Evolutionary conservation across 208 protist genomes (phyloP).

Genomic region (Herpetomonas tarakana): DNA sequence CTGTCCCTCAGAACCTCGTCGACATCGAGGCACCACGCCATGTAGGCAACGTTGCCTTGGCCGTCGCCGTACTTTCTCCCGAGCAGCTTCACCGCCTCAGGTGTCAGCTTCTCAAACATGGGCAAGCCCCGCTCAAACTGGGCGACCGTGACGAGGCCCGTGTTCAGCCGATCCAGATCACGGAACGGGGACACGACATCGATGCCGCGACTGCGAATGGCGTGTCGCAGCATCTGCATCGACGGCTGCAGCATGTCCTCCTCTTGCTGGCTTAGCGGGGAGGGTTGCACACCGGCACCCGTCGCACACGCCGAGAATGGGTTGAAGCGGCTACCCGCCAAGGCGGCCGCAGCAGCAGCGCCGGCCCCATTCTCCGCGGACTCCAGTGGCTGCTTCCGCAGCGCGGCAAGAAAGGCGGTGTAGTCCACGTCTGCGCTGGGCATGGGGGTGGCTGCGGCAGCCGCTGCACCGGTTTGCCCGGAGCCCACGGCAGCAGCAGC

Average conservation of each 20-base stretch:
- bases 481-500: background rate
- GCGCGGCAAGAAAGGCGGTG: slow-evolving; percentile 32
- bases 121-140: slow-evolving; percentile 74
- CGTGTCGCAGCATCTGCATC: slow-evolving; percentile 38
- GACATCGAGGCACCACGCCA: slow-evolving; percentile 70
- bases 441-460: background rate
- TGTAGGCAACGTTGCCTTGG: slow-evolving; percentile 67
- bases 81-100: slow-evolving; percentile 40
- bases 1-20: slow-evolving; percentile 26
- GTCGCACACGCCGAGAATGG: slow-evolving; percentile 3
- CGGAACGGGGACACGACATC: slow-evolving; percentile 54
- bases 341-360: no score
- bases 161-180: slow-evolving; percentile 76
- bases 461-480: background rate
- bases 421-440: slow-evolving; percentile 38
- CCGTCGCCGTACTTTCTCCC: slow-evolving; percentile 74
- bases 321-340: background rate
- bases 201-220: slow-evolving; percentile 42
- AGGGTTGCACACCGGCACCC: slow-evolving; percentile 1
- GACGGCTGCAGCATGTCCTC: slow-evolving; percentile 28
- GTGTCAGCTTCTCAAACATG: slow-evolving; percentile 22
- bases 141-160: slow-evolving; percentile 57
- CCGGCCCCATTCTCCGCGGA: background rate
- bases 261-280: slow-evolving; percentile 43
- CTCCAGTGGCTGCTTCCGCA: slow-evolving; percentile 29